Conservation (phyloP, 163 green algal species). For the Chlorella variabilis region DNA sequence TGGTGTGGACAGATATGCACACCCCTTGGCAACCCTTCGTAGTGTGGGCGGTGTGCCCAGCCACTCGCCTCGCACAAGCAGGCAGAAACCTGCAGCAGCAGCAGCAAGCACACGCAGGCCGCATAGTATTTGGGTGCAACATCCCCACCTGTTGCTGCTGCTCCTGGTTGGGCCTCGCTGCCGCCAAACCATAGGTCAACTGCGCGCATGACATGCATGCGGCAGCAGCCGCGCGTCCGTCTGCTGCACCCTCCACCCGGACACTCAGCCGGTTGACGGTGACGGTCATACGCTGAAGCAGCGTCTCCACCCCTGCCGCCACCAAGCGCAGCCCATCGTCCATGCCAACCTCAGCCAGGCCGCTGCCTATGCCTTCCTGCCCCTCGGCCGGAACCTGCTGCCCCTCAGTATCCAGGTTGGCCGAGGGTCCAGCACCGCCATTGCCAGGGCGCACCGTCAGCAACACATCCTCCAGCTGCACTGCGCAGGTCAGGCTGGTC, state of each 20-base stretch:
- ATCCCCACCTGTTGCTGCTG: too few species aligned
- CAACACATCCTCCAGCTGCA: conserved; percentile 52
- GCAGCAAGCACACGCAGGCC: neutral
- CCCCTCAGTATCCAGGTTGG: too few species aligned
- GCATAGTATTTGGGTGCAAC: too few species aligned
- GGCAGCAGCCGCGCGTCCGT: conserved; percentile 3
- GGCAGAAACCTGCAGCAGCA: neutral
- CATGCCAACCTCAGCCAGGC: neutral
- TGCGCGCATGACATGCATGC: neutral
- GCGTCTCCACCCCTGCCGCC: conserved; percentile 49
- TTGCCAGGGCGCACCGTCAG: conserved; percentile 35
- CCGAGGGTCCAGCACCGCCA: too few species aligned
- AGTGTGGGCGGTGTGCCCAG: too few species aligned
- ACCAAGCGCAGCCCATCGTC: conserved; percentile 54
- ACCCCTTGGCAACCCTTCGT: too few species aligned
- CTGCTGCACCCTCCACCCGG: conserved; percentile 23
- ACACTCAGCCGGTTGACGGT: conserved; percentile 32
- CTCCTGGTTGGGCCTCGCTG: neutral
- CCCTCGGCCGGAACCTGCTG: neutral
- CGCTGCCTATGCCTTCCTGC: neutral
- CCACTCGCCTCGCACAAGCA: too few species aligned
- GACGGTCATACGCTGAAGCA: conserved; percentile 57
- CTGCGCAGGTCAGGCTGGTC: conserved; percentile 52
- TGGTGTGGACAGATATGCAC: too few species aligned
- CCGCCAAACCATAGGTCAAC: neutral